Evolutionary conservation across 495 filamentous ascomycete genomes (phyloP), one percentile per base, ranked within the genome.

Genomic region (Penicillium goetzii): DNA sequence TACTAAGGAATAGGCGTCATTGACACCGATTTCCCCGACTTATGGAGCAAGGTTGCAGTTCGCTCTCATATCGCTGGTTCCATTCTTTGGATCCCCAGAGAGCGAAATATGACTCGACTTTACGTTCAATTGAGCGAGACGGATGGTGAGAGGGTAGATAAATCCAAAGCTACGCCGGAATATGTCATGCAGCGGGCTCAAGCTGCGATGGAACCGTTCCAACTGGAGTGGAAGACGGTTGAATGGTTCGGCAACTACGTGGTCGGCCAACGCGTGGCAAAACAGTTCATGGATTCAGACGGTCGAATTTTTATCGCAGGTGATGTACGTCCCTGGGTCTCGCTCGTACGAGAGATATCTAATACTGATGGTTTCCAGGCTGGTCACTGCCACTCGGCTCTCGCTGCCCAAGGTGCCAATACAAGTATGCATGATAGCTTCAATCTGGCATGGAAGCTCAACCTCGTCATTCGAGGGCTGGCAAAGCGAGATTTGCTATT

Each of bases 361-460:
- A 30, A 1, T 61, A 6, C 68, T 65, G 34, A 67, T 25, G 21
- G 0, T n/a, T 2, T 3, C 0, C 25, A 78, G 75, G 73, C 84
- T 17, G 80, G 78, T 6, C 92, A 96, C 76, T 93, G 90, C 14
- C 92, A 94, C 73, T 89, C 85, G 21, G 90, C 92, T n/a, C 91
- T 93, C 69, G 90, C 90, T n/a, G 92, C 90, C 3, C 91, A 94
- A 79, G 92, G 92, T 38, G 91, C 92, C 84, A 96, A 96, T 69
- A 89, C 90, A 12, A 89, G 89, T 19, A 92, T 96, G 81, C 84
- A 92, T 49, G 92, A 96, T 65, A 85, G 85, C 32, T 86, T 87
- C 67, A 94, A 95, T 70, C 81, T 96, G 0, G 90, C 87, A 10
- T 96, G 92, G 92, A 95, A 94, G 74, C 81, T 96, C 50, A 89